phyloP scores from a whole-genome alignment of 192 early-diverging fungal species.

The Coemansia sp. region DNA sequence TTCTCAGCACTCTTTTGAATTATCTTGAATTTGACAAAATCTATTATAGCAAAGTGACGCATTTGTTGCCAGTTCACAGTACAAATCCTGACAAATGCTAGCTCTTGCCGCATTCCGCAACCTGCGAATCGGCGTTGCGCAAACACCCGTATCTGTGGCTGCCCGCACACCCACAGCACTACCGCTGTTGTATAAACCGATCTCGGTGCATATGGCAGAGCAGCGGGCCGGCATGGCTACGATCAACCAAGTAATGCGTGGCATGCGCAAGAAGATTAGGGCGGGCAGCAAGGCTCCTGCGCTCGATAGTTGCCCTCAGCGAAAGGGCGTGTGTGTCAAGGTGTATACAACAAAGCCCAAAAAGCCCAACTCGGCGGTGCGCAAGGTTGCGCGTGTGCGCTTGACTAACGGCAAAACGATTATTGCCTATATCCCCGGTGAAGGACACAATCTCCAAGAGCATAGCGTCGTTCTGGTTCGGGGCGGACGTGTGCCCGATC shows the following conservation, averaged over 20 bases:
- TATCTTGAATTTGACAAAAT: neutral
- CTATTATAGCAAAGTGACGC: neutral
- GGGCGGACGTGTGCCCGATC: conserved; percentile 94
- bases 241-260: conserved; percentile 90
- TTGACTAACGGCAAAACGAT: conserved; percentile 91
- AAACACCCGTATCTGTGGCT: neutral
- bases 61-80: neutral
- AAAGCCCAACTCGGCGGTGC: conserved; percentile 98
- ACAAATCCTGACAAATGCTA: conserved; percentile 18
- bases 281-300: conserved; percentile 77
- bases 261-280: conserved; percentile 68
- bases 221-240: conserved; percentile 70
- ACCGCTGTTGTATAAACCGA: neutral
- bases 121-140: conserved; percentile 32
- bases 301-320: conserved; percentile 83
- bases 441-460: conserved; percentile 98
- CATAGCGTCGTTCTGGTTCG: conserved; percentile 95
- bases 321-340: conserved; percentile 93
- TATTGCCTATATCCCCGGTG: conserved; percentile 96
- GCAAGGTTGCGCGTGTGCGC: conserved; percentile 90
- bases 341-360: conserved; percentile 96
- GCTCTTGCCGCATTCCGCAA: conserved; percentile 37
- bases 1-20: neutral
- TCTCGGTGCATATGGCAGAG: conserved; percentile 2
- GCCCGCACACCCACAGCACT: conserved; percentile 1